Base-by-base conservation (phyloP, 768 basidiomycete genomes). In the Rhodotorula sphaerocarpa region DNA sequence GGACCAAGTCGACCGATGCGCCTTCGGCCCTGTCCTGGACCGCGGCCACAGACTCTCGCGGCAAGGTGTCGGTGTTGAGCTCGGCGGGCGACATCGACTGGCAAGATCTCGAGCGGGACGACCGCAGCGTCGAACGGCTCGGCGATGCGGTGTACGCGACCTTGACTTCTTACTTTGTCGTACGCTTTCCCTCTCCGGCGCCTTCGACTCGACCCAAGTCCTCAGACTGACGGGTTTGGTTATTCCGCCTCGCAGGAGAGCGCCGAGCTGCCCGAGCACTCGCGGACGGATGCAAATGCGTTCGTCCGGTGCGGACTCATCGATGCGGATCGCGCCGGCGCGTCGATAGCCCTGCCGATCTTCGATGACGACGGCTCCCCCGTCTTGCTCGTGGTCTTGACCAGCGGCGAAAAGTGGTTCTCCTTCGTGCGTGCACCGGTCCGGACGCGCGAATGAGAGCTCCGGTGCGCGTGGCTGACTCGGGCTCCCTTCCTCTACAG, bases 311-410 rank as follows among this genome's bases (percentile, higher is more conserved):
- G 30, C 20, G 46, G 47, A n/a, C n/a, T 66, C 23, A 30, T 66
- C 21, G 53, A 60, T 0, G 12, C 43, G 3, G 0, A 27, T 0
- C 31, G 28, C n/a, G 42, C 23, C 6, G 21, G 23, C 23, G 15
- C 39, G 16, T 51, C 48, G 7, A 31, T 33, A 28, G 54, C 51
- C 43, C 30, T 66, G 3, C 60, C 65, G 12, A 31, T 69, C 6
- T 64, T 69, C 28, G 67, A 69, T 39, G 59, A 58, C 36, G 59
- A 58, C 42, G 50, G 63, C 21, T 15, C 25, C 14, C 63, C 67
- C 0, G 47, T 63, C 23, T 9, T 63, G 14, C 50, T 69, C n/a
- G 50, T 66, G 25, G 44, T 66, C 7, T n/a, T 66, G 7, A 59
- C 65, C 5, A 61, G 59, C 30, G 53, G 47, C 2, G 60, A 62